Conservation (phyloP, 2,329 filamentous ascomycete species). For the Chalara sp. region DNA sequence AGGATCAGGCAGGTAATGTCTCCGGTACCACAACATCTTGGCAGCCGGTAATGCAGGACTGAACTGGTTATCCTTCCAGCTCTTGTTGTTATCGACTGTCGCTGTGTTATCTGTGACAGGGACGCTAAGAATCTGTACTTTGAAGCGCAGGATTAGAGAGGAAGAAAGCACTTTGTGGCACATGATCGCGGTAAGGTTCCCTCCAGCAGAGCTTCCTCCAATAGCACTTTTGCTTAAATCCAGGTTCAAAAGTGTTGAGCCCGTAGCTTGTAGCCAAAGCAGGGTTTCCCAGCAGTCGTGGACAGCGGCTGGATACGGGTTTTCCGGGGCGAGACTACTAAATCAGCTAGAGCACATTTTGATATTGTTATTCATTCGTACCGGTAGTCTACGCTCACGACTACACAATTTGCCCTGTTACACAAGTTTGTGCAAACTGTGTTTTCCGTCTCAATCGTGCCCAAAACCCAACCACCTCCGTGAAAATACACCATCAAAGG, state of each 20-base stretch:
- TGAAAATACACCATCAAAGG: constrained; percentile 50
- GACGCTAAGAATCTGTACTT: constrained; percentile 46
- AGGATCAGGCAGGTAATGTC: constrained; percentile 46
- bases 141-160: constrained; percentile 30
- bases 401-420: constrained; percentile 40
- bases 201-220: constrained; percentile 44
- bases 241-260: constrained; percentile 26
- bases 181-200: constrained; percentile 45
- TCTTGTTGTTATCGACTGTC: constrained; percentile 33
- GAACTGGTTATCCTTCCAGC: constrained; percentile 44
- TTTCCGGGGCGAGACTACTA: constrained; percentile 42
- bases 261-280: constrained; percentile 34
- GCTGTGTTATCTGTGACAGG: constrained; percentile 54
- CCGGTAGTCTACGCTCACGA: constrained; percentile 50
- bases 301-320: constrained; percentile 49
- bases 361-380: constrained; percentile 16
- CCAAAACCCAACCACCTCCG: constrained; percentile 48
- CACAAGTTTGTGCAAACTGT: constrained; percentile 48
- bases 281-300: constrained; percentile 50
- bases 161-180: constrained; percentile 37
- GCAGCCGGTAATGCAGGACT: constrained; percentile 44
- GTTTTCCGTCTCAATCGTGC: constrained; percentile 58
- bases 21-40: constrained; percentile 56
- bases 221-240: constrained; percentile 39
- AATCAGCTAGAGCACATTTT: neutral